Conservation (phyloP, 768 basidiomycete genomes). For the Xerocomellus dryophilus region DNA sequence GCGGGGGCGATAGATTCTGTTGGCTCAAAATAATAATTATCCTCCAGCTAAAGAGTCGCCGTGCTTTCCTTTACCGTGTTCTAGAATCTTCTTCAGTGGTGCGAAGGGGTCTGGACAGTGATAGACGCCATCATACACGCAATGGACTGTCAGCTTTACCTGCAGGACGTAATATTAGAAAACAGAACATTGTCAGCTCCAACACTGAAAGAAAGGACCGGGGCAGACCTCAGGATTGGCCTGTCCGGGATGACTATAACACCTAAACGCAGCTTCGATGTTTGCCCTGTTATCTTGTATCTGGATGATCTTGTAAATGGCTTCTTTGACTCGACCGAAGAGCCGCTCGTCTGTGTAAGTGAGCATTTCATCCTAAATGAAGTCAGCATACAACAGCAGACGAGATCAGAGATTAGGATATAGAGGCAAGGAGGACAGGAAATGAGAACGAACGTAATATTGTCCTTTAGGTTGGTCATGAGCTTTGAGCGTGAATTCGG, state of each 20-base stretch:
- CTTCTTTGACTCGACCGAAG: slow-evolving; percentile 6
- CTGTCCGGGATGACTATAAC: background rate
- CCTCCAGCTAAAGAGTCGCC: background rate
- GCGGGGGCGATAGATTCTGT: background rate
- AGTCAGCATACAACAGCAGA: background rate
- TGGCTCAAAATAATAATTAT: background rate
- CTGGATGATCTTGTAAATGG: background rate
- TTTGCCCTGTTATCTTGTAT: slow-evolving; percentile 4
- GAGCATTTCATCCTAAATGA: slow-evolving; percentile 1
- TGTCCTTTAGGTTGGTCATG: slow-evolving; percentile 5
- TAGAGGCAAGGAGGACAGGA: background rate
- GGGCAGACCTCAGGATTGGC: background rate
- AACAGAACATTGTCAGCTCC: background rate
- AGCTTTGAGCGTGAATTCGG: slow-evolving; percentile 23
- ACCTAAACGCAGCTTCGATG: slow-evolving; percentile 6
- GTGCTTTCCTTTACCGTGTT: background rate
- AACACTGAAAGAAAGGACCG: background rate
- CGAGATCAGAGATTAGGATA: background rate
- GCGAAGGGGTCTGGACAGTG: background rate
- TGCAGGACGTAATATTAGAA: background rate
- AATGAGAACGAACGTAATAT: background rate
- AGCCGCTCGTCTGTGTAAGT: background rate
- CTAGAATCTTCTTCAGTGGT: background rate
- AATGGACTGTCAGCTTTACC: background rate
- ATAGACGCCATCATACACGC: background rate